These are phyloP conservation scores for Neotropicomus parvogracilis DNA, from an alignment of 1,284 basidiomycete species.

Conservation along the genomic window DNA sequence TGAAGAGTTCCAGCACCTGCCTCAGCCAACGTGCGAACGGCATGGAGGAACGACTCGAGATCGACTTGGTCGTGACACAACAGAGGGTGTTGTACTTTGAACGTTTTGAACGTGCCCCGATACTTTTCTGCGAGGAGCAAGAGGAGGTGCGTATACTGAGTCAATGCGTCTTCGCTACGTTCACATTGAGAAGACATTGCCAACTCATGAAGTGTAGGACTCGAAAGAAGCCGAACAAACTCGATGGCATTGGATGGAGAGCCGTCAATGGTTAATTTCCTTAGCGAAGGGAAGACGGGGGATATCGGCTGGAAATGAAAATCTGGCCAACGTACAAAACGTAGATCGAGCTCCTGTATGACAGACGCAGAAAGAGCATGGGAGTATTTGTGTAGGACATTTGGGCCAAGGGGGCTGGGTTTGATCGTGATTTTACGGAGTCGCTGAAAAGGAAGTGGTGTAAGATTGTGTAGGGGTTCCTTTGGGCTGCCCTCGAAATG, in stretches of 20 bases:
- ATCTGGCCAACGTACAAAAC: slow-evolving; percentile 26
- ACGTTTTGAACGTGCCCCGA: slow-evolving; percentile 18
- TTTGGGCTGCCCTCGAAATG: slow-evolving; percentile 29
- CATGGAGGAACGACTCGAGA: slow-evolving; percentile 19
- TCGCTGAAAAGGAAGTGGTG: slow-evolving; percentile 23
- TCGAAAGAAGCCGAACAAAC: slow-evolving; percentile 24
- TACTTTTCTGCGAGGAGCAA: slow-evolving; percentile 24
- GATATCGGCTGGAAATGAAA: slow-evolving; percentile 17
- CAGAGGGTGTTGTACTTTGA: slow-evolving; percentile 22
- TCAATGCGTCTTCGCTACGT: slow-evolving; percentile 9
- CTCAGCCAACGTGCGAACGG: slow-evolving; percentile 16
- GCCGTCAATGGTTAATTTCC: slow-evolving; percentile 22
- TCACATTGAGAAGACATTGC: slow-evolving; percentile 19
- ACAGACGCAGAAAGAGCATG: slow-evolving; percentile 22
- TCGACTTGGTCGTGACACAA: slow-evolving; percentile 15
- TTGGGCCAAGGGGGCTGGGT: slow-evolving; percentile 23
- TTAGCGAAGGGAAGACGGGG: slow-evolving; percentile 25
- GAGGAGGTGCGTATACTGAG: slow-evolving; percentile 19
- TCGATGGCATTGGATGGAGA: slow-evolving; percentile 22
- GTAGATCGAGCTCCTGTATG: slow-evolving; percentile 25
- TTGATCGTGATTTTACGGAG: slow-evolving; percentile 26
- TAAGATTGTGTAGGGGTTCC: slow-evolving; percentile 16
- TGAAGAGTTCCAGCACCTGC: slow-evolving; percentile 18
- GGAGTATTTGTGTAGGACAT: slow-evolving; percentile 29
- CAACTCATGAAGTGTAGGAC: slow-evolving; percentile 20